A percentile compares a stretch with the other conserved stretches of the same genome.
Conservation (phyloP, 2,329 filamentous ascomycete genomes). For the Aspergillus fumigatus region DNA sequence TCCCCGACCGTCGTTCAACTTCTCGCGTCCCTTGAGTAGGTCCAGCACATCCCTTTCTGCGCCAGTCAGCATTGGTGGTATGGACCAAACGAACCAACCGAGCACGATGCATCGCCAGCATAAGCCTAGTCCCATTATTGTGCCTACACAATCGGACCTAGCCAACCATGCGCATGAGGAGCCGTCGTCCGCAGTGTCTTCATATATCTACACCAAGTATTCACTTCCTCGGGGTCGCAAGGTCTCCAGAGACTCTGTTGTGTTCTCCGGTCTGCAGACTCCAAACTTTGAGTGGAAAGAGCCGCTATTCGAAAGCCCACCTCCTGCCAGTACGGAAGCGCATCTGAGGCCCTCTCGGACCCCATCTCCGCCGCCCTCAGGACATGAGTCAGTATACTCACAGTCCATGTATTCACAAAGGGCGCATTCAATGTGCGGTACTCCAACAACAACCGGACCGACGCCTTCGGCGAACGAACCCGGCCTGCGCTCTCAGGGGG, state of each 20-base stretch:
- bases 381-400: conserved; percentile 15
- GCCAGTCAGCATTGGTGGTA: conserved; percentile 21
- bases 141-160: conserved; percentile 22
- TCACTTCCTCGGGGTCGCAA: conserved; percentile 75
- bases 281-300: conserved; percentile 63
- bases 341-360: conserved; percentile 21
- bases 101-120: conserved; percentile 23
- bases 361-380: conserved; percentile 28
- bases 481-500: neutral
- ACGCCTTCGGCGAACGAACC: conserved; percentile 10
- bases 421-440: conserved; percentile 26
- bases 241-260: conserved; percentile 63
- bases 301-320: conserved; percentile 42
- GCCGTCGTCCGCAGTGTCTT: conserved; percentile 52
- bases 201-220: conserved; percentile 85
- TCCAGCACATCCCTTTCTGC: conserved; percentile 38
- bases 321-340: conserved; percentile 26
- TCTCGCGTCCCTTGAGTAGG: conserved; percentile 80
- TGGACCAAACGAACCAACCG: conserved; percentile 25
- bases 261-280: conserved; percentile 53
- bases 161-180: conserved; percentile 20
- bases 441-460: conserved; percentile 15
- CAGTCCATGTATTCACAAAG: conserved; percentile 21
- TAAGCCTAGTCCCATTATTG: conserved; percentile 31
- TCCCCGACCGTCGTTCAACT: conserved; percentile 79